Base-by-base conservation (phyloP, 2,329 filamentous ascomycete genomes). In the Beauveria sp. region DNA sequence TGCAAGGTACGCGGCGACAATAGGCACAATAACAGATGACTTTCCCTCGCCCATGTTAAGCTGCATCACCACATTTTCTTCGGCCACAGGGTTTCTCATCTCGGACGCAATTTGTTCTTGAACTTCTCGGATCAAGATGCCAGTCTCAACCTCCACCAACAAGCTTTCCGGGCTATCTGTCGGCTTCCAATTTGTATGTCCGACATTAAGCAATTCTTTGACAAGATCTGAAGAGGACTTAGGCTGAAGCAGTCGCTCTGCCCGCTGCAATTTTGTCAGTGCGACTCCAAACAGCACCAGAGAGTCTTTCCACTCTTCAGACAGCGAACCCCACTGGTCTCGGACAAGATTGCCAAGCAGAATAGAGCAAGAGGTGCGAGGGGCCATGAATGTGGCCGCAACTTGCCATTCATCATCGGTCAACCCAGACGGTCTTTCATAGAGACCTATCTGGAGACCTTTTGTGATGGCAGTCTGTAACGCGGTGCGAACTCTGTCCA, bases 11-110 rank as follows among this genome's bases (percentile, higher is more conserved):
- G 81, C 72, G 0, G 82, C 81, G 0, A 87, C 80, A 47, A 88
- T 85, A 0, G 87, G 87, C 0, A 87, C 78, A 56, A 92, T 90
- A 1, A 89, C 83, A 0, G 86, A 87, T 0, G 85, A 85, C 64
- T 90, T 90, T 0, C 87, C 87, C 66, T 88, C 81, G 0, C 87
- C 87, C 86, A 90, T 90, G 64, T 88, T 89, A 2, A 90, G 70
- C 66, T 89, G 86, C 75, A 89, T 80, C 0, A 86, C 79, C 0
- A 78, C 70, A 65, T 86, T 89, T 0, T 68, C 30, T 0, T 66
- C 70, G 0, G 67, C 68, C 0, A 68, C 65, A 0, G 79, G 78
- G 0, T 65, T 59, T 2, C 78, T 80, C 82, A 91, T 90, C 22
- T 79, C 68, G 0, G 62, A 53, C 0, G 86, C 83, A 56, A 91